These are phyloP conservation scores for Urostyla sp. DNA, from an alignment of 73 alveolate species.

Conservation along the genomic window DNA sequence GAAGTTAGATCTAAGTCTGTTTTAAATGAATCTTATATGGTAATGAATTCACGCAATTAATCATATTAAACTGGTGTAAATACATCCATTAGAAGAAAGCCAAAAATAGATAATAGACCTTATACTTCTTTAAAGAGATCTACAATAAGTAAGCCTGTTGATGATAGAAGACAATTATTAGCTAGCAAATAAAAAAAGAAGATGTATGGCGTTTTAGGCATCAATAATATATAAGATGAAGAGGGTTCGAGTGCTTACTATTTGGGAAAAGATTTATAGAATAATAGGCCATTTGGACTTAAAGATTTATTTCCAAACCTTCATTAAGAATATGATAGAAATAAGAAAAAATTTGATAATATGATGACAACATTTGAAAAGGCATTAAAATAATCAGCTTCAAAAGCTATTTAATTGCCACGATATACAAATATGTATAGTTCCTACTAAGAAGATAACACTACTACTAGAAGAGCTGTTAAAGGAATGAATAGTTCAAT, in stretches of 20 bases:
- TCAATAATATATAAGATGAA: constrained; percentile 38
- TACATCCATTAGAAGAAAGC: too few relatives aligned
- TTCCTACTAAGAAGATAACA: too few relatives aligned
- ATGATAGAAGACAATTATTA: constrained; percentile 11
- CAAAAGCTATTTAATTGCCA: background rate
- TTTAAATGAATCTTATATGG: too few relatives aligned
- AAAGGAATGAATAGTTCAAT: background rate
- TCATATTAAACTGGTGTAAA: too few relatives aligned
- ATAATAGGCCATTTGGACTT: constrained; percentile 27
- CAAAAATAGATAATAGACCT: too few relatives aligned
- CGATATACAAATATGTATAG: background rate
- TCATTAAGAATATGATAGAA: constrained; percentile 21
- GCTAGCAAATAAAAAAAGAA: constrained; percentile 11
- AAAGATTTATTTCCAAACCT: constrained; percentile 39
- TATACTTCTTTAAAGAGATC: too few relatives aligned
- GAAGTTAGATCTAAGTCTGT: too few relatives aligned
- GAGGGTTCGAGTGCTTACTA: constrained; percentile 47
- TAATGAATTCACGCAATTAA: too few relatives aligned
- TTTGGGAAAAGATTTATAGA: constrained; percentile 15
- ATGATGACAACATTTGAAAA: constrained; percentile 39
- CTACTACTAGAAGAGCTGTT: background rate
- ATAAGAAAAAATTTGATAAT: constrained; percentile 33
- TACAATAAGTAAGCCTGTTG: too few relatives aligned
- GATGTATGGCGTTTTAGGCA: constrained; percentile 52
- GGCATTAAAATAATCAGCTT: background rate